Evolutionary conservation across 805 yeast genomes (phyloP), one percentile per base, ranked within the genome.

Genomic region (Pichia manshurica): DNA sequence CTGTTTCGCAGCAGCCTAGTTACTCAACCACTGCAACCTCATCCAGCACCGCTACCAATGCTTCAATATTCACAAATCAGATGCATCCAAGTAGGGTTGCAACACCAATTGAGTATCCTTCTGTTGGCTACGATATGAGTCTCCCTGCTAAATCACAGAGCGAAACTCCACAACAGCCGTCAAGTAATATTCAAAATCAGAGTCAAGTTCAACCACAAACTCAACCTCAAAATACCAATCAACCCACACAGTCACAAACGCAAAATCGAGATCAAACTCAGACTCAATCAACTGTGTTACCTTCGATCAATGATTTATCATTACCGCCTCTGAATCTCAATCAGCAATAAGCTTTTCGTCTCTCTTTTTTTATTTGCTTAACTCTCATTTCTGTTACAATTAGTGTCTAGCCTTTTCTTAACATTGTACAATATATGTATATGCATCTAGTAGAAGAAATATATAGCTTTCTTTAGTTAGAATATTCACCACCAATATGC

Each of bases 321-420:
- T 48, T 64, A 45, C 68, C 68, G 16, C 66, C 67, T 6, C 39
- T 62, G 6, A 61, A 59, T 48, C 56, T 60, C 59, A 60, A 56
- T 34, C 63, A 60, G 49, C 53, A 56, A 10, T 25, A 25, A 10
- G 29, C 10, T 10, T 8, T 25, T 25, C 29, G 10, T 25, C 7
- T 25, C 29, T 10, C 10, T 25, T 25, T 10, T 25, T 25, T 25
- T 25, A 25, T 25, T 8, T 25, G 29, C 29, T 25, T 25, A 8
- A 25, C 10, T 25, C 29, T 25, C 29, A 25, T 25, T 25, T 25
- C 29, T 25, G 29, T 25, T 25, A 25, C 29, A 25, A 25, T 25
- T 25, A 25, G 10, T 25, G 7, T 25, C 29, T 10, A 25, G 10
- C 29, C 10, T 25, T 25, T 25, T 10, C 10, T 25, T 8, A 25